phyloP scores from a whole-genome alignment of 176 grass and related monocot species.

The Neostapfia colusana region DNA sequence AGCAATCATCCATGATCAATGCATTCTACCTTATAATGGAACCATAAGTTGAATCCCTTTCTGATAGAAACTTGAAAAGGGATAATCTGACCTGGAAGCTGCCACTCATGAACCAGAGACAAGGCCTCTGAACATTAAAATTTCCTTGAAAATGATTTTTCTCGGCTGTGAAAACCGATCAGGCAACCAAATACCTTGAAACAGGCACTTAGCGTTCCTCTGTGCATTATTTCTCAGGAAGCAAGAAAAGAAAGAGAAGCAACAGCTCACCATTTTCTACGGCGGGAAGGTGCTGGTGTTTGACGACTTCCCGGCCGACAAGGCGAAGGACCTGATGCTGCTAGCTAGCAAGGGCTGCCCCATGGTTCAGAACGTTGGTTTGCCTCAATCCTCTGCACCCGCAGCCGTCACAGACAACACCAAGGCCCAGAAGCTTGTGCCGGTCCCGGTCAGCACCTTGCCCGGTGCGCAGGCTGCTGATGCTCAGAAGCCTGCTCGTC shows the following conservation, averaged over 20 bases:
- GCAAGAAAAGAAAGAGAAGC: conserved; percentile 50
- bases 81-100: neutral
- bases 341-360: conserved; percentile 68
- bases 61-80: neutral
- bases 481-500: conserved; percentile 50
- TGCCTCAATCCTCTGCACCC: conserved; percentile 28
- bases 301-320: conserved; percentile 88
- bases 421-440: conserved; percentile 21
- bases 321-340: conserved; percentile 87
- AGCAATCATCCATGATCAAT: neutral
- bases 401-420: neutral
- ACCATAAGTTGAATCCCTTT: conserved; percentile 1
- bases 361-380: conserved; percentile 17
- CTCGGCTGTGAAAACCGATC: neutral
- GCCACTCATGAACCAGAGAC: neutral
- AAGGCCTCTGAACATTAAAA: neutral
- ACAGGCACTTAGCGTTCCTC: conserved; percentile 30
- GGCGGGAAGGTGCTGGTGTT: conserved; percentile 90
- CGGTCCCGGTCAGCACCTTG: conserved; percentile 30
- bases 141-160: neutral
- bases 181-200: neutral
- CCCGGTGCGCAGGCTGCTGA: conserved; percentile 27
- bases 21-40: neutral
- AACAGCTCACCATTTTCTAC: conserved; percentile 90
- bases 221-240: conserved; percentile 55